These are phyloP conservation scores for Knufia petricola DNA, from an alignment of 2,329 filamentous ascomycete genomes.

Conservation along the genomic window DNA sequence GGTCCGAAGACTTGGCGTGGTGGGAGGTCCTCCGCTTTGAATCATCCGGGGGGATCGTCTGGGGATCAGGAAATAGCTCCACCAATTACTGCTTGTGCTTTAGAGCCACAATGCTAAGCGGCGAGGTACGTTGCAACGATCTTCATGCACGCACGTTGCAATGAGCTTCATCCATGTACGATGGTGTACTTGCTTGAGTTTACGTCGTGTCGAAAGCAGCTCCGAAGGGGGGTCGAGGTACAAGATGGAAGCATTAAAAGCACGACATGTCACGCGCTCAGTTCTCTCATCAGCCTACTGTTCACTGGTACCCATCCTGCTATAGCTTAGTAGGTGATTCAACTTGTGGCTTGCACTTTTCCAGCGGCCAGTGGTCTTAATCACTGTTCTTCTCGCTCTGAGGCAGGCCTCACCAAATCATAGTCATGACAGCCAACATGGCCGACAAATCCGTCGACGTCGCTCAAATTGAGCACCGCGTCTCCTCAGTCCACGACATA, in stretches of 20 bases:
- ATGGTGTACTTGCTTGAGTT: not conserved
- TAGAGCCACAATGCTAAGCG: too few relatives aligned
- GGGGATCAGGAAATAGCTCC: not conserved
- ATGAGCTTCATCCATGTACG: too few relatives aligned
- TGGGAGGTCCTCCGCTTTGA: not conserved
- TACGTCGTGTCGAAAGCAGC: not conserved
- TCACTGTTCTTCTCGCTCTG: too few relatives aligned
- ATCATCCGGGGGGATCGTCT: not conserved
- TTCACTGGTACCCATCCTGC: too few relatives aligned
- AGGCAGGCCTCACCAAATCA: too few relatives aligned
- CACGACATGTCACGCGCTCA: not conserved
- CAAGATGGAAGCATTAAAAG: not conserved
- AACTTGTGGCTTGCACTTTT: too few relatives aligned
- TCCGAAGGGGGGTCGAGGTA: not conserved
- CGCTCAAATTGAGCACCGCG: slow-evolving; percentile 41
- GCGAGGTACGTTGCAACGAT: too few relatives aligned
- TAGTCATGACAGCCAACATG: not conserved
- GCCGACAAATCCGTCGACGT: slow-evolving; percentile 23
- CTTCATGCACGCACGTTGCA: too few relatives aligned
- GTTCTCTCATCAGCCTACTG: too few relatives aligned
- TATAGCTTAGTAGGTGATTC: too few relatives aligned
- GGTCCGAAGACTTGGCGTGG: not conserved
- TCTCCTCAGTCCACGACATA: slow-evolving; percentile 34
- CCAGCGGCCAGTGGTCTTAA: too few relatives aligned
- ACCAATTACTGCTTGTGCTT: not conserved